Base-by-base conservation (phyloP, 2,329 filamentous ascomycete genomes). In the Cladosporium sp. region DNA sequence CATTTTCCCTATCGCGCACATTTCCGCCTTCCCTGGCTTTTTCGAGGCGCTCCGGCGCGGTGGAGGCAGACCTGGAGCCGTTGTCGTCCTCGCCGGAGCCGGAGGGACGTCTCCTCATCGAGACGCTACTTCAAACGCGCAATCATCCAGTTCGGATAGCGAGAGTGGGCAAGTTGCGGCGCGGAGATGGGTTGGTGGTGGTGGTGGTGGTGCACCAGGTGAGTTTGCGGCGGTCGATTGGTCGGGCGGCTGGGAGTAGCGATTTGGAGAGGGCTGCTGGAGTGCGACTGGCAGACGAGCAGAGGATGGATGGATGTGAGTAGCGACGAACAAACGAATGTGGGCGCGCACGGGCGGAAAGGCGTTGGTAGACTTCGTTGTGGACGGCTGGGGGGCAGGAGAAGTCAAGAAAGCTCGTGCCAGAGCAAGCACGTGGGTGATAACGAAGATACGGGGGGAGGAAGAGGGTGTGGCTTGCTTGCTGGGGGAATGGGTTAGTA, bases 61-160 rank as follows among this genome's bases (percentile, higher is more conserved):
- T 40, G 18, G 45, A 48, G 27, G 45, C 45, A 39, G 36, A 39
- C 36, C 45, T 39, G 36, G 56, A 55, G 53, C 62, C 60, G 55
- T 68, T 63, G 57, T 70, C 69, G 59, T 70, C 65, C 60, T 68
- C 66, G 60, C 61, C 63, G 49, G 67, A 68, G 48, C 62, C 62
- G 35, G 68, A 70, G 39, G 67, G 62, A 46, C 67, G 66, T 67
- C 65, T 68, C 63, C 67, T 62, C 69, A 72, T 72, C 61, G 66
- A 62, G 52, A 51, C 46, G 49, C 51, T 52, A 43, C 38, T 18
- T 30, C 20, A 40, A 33, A 29, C 33, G 43, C 47, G 52, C 52
- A 42, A 42, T 38, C 54, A 54, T 57, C 52, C 52, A 55, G 52
- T 32, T 46, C 18, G 20, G 35, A 40, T 53, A 52, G 49, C 49